Evolutionary conservation across 1,284 basidiomycete genomes (phyloP).

Genomic region (Apiotrichum mycotoxinovorans): DNA sequence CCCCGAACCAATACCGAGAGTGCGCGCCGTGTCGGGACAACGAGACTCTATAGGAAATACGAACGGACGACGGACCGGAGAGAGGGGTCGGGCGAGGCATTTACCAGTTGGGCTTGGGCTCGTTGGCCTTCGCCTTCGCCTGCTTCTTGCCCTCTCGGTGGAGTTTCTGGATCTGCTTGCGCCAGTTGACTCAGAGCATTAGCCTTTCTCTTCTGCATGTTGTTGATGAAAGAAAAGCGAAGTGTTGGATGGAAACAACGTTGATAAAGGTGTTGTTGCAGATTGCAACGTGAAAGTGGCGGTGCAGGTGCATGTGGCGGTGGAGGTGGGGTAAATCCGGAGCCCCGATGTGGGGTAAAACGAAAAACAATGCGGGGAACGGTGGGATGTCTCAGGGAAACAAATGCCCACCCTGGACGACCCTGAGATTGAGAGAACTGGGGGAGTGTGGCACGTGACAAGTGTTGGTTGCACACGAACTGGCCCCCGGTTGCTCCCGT

Average conservation of each 20-base stretch:
- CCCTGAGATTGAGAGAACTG: too few species aligned
- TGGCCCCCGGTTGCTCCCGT: too few species aligned
- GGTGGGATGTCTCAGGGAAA: too few species aligned
- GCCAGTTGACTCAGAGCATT: slow-evolving; percentile 52
- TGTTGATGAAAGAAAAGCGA: too few species aligned
- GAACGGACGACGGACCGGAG: not conserved
- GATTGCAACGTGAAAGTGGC: not conserved
- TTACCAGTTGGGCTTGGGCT: slow-evolving; percentile 35
- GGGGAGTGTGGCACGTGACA: too few species aligned
- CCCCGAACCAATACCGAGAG: not conserved
- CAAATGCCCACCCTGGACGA: too few species aligned
- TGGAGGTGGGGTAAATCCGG: too few species aligned
- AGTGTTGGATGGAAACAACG: not conserved
- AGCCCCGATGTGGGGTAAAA: not conserved
- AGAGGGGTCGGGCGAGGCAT: slow-evolving; percentile 6
- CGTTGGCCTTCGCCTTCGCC: slow-evolving; percentile 38
- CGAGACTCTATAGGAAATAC: slow-evolving; percentile 11
- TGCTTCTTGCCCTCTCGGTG: slow-evolving; percentile 47
- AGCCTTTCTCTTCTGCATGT: too few species aligned
- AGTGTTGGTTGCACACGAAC: too few species aligned
- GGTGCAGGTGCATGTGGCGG: too few species aligned
- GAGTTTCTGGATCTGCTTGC: slow-evolving; percentile 50
- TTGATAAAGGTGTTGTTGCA: not conserved
- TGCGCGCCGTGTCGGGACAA: slow-evolving; percentile 4
- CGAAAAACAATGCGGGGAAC: not conserved